phyloP scores from a whole-genome alignment of 768 basidiomycete genomes.

The Tylopilus vinaceipallidus region DNA sequence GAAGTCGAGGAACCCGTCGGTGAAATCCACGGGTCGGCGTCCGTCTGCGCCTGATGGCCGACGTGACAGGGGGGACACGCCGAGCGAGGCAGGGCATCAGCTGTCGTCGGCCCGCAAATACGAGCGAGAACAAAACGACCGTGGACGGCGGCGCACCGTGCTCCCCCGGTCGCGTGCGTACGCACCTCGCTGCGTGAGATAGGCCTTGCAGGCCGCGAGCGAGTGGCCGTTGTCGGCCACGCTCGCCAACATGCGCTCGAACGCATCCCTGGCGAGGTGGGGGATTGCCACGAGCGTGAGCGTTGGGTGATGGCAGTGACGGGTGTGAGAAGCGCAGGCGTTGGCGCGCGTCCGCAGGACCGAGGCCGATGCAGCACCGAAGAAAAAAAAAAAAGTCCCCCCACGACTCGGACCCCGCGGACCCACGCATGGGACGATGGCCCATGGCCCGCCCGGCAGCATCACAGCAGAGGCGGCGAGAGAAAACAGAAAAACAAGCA shows the following conservation, averaged over 20 bases:
- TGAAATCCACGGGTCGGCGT: conserved; percentile 12
- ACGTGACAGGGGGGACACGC: background rate
- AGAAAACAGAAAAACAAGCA: background rate
- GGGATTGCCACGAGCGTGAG: conserved; percentile 20
- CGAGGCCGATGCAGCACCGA: too few relatives aligned
- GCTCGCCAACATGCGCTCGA: conserved; percentile 82
- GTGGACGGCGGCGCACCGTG: background rate
- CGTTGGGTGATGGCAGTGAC: background rate
- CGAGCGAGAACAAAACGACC: too few relatives aligned
- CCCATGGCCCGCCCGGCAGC: too few relatives aligned
- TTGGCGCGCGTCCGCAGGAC: too few relatives aligned
- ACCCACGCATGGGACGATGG: too few relatives aligned
- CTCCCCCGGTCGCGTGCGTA: background rate
- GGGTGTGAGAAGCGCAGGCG: too few relatives aligned
- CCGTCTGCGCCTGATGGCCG: conserved; percentile 6
- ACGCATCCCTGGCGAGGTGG: conserved; percentile 68
- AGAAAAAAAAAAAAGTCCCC: too few relatives aligned
- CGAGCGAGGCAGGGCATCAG: too few relatives aligned
- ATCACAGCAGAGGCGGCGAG: too few relatives aligned
- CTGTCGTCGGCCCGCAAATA: too few relatives aligned
- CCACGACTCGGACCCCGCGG: conserved; percentile 6
- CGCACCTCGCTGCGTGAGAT: conserved; percentile 59
- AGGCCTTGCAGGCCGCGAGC: conserved; percentile 82
- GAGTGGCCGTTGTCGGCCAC: conserved; percentile 70
- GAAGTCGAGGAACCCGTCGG: conserved; percentile 79